These are phyloP conservation scores for Parachaetomium inaequale DNA, from an alignment of 495 filamentous ascomycete genomes.

Conservation along the genomic window DNA sequence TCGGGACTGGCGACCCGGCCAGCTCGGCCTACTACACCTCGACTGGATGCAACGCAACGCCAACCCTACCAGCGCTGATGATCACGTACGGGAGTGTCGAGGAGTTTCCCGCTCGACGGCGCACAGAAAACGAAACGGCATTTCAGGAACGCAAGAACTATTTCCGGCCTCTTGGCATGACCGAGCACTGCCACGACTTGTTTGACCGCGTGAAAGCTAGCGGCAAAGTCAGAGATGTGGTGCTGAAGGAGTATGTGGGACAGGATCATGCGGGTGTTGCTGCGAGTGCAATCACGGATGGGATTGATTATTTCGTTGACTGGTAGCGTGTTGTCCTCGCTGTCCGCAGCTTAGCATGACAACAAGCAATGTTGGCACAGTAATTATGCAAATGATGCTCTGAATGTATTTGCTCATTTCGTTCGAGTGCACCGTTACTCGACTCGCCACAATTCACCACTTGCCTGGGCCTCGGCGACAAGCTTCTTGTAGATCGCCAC, in stretches of 20 bases:
- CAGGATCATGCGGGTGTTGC: slow-evolving; percentile 26
- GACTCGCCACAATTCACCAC: slow-evolving; percentile 24
- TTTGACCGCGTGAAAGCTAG: slow-evolving; percentile 21
- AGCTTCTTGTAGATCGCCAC: slow-evolving; percentile 32
- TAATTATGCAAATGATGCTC: too few species aligned
- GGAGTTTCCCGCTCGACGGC: slow-evolving; percentile 21
- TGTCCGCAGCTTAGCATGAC: too few species aligned
- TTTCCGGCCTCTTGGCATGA: slow-evolving; percentile 13
- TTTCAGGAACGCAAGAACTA: slow-evolving; percentile 19
- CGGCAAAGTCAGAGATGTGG: slow-evolving; percentile 20
- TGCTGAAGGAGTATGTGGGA: slow-evolving; percentile 25
- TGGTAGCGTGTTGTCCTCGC: too few species aligned
- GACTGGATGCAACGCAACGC: not conserved
- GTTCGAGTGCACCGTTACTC: too few species aligned
- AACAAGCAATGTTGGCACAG: too few species aligned
- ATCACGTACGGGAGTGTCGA: slow-evolving; percentile 22
- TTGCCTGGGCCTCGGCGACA: slow-evolving; percentile 30
- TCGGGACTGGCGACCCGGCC: slow-evolving; percentile 6
- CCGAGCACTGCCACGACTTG: slow-evolving; percentile 21
- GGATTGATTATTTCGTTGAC: slow-evolving; percentile 29
- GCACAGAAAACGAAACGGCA: slow-evolving; percentile 22
- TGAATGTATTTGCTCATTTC: too few species aligned
- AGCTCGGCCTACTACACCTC: not conserved
- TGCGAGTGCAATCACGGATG: slow-evolving; percentile 25
- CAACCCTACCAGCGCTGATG: slow-evolving; percentile 14